Evolutionary conservation across 441 rosid species (phyloP).

Genomic region (Lepidium campestre): DNA sequence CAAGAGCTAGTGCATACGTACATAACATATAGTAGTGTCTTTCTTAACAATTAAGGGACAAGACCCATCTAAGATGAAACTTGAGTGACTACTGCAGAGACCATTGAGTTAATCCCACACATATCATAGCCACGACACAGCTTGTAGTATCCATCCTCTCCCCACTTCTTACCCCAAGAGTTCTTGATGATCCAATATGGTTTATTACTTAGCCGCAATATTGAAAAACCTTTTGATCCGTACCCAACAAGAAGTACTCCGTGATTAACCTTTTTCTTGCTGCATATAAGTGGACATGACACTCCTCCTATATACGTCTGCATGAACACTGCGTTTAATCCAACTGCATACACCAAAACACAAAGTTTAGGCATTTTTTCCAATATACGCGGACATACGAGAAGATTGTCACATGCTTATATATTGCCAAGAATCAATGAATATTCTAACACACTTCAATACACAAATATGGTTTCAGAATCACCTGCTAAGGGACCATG

Average conservation of each 20-base stretch:
- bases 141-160: constrained; percentile 74
- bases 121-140: constrained; percentile 65
- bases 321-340: constrained; percentile 74
- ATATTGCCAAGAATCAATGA: too few relatives aligned
- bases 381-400: background rate
- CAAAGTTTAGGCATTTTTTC: background rate
- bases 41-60: background rate
- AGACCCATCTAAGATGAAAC: constrained; percentile 21
- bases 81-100: constrained; percentile 62
- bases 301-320: constrained; percentile 89
- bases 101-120: constrained; percentile 83
- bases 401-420: too few relatives aligned
- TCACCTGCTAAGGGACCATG: constrained; percentile 77
- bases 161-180: constrained; percentile 85
- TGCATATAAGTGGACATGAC: constrained; percentile 75
- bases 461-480: background rate
- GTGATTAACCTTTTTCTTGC: constrained; percentile 63
- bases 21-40: too few relatives aligned
- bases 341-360: constrained; percentile 34
- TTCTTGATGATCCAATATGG: constrained; percentile 88
- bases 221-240: constrained; percentile 68
- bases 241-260: constrained; percentile 79
- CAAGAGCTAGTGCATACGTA: too few relatives aligned
- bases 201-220: constrained; percentile 52
- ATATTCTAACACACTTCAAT: too few relatives aligned